Evolutionary conservation across 306 rosid genomes (phyloP).

Genomic region (Trifolium dubium): DNA sequence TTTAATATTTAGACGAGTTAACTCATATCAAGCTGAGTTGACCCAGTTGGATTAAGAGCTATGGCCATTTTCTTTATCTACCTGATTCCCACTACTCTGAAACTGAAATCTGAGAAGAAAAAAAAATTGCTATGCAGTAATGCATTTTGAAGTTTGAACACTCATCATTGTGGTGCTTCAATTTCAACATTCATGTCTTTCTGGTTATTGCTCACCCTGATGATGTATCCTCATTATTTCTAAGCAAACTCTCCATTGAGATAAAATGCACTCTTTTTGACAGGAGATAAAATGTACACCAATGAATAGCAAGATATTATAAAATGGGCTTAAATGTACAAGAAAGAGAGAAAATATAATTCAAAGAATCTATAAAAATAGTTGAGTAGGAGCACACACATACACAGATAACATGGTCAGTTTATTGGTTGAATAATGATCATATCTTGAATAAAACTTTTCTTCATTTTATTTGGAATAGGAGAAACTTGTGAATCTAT

Average conservation of each 20-base stretch:
- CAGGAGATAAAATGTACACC: too few relatives aligned
- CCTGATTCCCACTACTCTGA: neutral
- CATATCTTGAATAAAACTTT: neutral
- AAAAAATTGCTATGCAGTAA: neutral
- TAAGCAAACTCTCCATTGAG: neutral
- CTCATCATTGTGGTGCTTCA: neutral
- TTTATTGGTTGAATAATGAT: neutral
- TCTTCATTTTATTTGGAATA: neutral
- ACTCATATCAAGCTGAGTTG: too few relatives aligned
- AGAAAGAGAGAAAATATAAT: neutral
- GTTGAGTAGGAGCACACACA: neutral
- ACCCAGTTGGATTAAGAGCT: too few relatives aligned
- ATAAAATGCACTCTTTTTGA: neutral
- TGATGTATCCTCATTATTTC: constrained; percentile 60
- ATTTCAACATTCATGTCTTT: constrained; percentile 44
- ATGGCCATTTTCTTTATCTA: too few relatives aligned
- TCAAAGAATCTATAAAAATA: neutral
- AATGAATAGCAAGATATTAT: neutral
- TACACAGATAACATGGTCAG: neutral
- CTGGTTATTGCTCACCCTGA: constrained; percentile 89
- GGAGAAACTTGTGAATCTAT: neutral
- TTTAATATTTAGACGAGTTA: too few relatives aligned
- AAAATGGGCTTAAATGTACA: neutral
- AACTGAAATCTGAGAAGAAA: neutral
- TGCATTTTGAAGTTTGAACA: neutral